These are phyloP conservation scores for Ogataea zsoltii DNA, from an alignment of 805 yeast species.

Conservation along the genomic window DNA sequence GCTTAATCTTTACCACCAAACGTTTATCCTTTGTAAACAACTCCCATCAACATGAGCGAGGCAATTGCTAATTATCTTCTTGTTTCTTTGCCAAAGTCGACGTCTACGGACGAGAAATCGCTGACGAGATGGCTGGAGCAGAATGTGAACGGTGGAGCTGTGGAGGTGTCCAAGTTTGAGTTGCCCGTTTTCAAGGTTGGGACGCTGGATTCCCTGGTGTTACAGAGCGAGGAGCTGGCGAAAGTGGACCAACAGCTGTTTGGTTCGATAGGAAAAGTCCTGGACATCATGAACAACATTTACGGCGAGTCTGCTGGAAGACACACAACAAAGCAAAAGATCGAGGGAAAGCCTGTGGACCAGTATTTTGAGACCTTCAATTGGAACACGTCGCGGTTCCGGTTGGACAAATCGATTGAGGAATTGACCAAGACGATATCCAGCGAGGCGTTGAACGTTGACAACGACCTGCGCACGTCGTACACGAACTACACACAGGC, in stretches of 20 bases:
- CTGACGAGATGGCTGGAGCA: conserved; percentile 52
- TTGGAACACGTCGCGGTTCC: conserved; percentile 88
- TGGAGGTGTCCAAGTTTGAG: conserved; percentile 54
- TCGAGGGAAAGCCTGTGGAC: conserved; percentile 50
- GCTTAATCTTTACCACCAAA: not conserved
- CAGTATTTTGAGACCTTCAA: conserved; percentile 72
- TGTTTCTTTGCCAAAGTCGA: conserved; percentile 31
- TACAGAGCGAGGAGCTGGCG: conserved; percentile 84
- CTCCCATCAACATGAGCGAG: conserved; percentile 22
- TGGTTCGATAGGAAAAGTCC: conserved; percentile 66
- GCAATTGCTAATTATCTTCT: conserved; percentile 28
- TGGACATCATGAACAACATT: conserved; percentile 65
- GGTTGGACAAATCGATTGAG: conserved; percentile 79
- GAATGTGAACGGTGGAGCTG: conserved; percentile 55
- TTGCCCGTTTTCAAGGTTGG: conserved; percentile 92
- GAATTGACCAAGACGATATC: conserved; percentile 71
- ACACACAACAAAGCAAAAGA: conserved; percentile 25
- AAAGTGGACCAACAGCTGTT: conserved; percentile 81
- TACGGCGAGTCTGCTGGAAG: conserved; percentile 32
- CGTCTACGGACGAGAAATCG: conserved; percentile 32
- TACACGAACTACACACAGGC: conserved; percentile 77
- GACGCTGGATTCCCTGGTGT: conserved; percentile 86
- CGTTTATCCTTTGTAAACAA: conserved; percentile 1
- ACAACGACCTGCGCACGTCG: conserved; percentile 79
- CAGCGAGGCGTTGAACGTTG: conserved; percentile 78